Base-by-base conservation (phyloP, 1,284 basidiomycete species). In the Pseudomicrostroma phylloplanum region DNA sequence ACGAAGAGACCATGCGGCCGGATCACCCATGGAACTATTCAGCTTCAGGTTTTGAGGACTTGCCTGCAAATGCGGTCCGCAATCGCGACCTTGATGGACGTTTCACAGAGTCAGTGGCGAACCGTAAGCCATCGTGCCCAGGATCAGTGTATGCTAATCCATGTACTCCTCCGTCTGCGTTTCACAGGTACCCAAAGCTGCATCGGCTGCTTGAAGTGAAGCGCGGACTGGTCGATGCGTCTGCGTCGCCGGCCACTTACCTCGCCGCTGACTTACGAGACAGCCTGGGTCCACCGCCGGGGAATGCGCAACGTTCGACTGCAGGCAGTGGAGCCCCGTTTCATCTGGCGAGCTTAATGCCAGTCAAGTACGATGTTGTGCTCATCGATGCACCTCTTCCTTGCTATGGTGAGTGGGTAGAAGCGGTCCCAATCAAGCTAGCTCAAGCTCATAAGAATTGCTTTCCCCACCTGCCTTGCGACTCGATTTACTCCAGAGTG, bases 1-100 rank as follows among this genome's bases (percentile, higher is more conserved):
- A 91, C 68, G 94, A 96, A 77, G 91, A 96, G 77, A 94, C 91
- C 0, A 88, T 98, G 55, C 84, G 92, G 58, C 97, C 96, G 77
- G 92, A 97, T 81, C 94, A 96, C 76, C 90, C 89, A 1, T 88
- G 89, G 79, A 83, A 88, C 70, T 97, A 94, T 79, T 90, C 93
- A 49, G 88, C 90, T 68, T 68, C 75, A 2, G 68, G 67, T 0
- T 66, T 70, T 0, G 62, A 63, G 17, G 48, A 65, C 41, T 70
- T 73, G 2, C 77, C 77, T 0, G 72, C 65, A 21, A 74, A 73
- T 55, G 73, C 71, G 13, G 71, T 78, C 1, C 70, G 69, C 54
- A 77, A 76, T 46, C 66, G 70, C 1, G 42, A 30, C 4, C 55
- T 61, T 17, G 87, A 89, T 49, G 86, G 86, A 64, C 86, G 94